A percentile compares a stretch with the other conserved stretches of the same genome.
These are phyloP conservation scores for Knoxdaviesia capensis DNA, from an alignment of 2,329 filamentous ascomycete species.

Conservation along the genomic window DNA sequence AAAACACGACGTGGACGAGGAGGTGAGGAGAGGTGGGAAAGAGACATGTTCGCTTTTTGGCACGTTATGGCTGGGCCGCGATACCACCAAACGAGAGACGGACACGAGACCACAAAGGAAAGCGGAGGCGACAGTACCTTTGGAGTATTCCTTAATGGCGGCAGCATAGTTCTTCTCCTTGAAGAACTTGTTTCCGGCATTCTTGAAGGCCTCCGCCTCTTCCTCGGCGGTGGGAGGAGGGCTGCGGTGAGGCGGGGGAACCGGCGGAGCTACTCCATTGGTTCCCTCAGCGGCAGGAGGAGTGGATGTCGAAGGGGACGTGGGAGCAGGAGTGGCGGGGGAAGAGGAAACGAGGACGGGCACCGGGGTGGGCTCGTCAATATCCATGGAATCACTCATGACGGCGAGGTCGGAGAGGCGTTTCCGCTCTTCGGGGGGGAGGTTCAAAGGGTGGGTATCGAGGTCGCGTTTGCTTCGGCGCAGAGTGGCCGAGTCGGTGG, in stretches of 20 bases:
- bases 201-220: constrained; percentile 82
- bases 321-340: no score
- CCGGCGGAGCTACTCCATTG: constrained; percentile 18
- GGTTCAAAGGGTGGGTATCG: constrained; percentile 72
- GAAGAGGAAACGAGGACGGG: no score
- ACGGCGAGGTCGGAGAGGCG: constrained; percentile 49
- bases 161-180: constrained; percentile 79
- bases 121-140: constrained; percentile 52
- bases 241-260: constrained; percentile 53
- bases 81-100: no score
- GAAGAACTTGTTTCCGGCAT: constrained; percentile 88
- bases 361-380: constrained; percentile 42
- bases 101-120: no score
- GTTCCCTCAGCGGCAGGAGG: constrained; percentile 16
- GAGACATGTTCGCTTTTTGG: not conserved
- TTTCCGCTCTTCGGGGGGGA: constrained; percentile 74
- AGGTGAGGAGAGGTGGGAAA: not conserved
- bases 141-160: constrained; percentile 84
- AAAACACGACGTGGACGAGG: constrained; percentile 2
- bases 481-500: constrained; percentile 24
- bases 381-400: constrained; percentile 51
- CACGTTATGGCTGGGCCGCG: no score
- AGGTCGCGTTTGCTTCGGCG: constrained; percentile 38
- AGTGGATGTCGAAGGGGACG: constrained; percentile 22
- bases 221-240: constrained; percentile 35